These are phyloP conservation scores for Neurospora tetraspora DNA, from an alignment of 495 filamentous ascomycete genomes.

Conservation along the genomic window DNA sequence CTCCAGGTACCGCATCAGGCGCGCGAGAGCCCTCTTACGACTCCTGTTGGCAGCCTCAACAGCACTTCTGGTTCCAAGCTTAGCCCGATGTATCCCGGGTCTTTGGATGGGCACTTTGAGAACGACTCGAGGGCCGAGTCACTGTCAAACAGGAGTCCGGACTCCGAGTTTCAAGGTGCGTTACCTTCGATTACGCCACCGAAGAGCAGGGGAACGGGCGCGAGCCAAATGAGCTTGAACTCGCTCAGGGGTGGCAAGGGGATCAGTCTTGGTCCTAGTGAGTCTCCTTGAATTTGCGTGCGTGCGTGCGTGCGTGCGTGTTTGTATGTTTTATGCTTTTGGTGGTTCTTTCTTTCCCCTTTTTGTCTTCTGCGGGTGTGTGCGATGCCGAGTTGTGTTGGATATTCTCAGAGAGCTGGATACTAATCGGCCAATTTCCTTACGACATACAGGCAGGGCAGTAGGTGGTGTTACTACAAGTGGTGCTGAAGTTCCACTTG, in stretches of 20 bases:
- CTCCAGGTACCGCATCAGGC: neutral
- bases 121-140: neutral
- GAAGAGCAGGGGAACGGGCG: constrained; percentile 9
- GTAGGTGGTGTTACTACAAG: constrained; percentile 14
- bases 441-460: constrained; percentile 4
- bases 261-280: constrained; percentile 27
- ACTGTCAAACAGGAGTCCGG: neutral
- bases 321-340: neutral
- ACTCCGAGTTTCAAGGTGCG: neutral
- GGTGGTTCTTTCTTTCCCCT: neutral
- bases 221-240: constrained; percentile 14
- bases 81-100: neutral
- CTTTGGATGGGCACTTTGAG: neutral
- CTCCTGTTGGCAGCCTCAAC: neutral
- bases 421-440: neutral
- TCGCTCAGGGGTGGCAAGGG: constrained; percentile 20
- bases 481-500: constrained; percentile 1
- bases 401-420: neutral
- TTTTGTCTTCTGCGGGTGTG: neutral
- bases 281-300: neutral
- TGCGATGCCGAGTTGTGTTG: neutral
- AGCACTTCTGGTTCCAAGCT: neutral
- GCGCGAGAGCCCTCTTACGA: constrained; percentile 3
- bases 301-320: neutral
- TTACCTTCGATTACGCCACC: neutral